Evolutionary conservation across 2,329 filamentous ascomycete genomes (phyloP), one percentile per base, ranked within the genome.

Genomic region (Elsinoe batatas): DNA sequence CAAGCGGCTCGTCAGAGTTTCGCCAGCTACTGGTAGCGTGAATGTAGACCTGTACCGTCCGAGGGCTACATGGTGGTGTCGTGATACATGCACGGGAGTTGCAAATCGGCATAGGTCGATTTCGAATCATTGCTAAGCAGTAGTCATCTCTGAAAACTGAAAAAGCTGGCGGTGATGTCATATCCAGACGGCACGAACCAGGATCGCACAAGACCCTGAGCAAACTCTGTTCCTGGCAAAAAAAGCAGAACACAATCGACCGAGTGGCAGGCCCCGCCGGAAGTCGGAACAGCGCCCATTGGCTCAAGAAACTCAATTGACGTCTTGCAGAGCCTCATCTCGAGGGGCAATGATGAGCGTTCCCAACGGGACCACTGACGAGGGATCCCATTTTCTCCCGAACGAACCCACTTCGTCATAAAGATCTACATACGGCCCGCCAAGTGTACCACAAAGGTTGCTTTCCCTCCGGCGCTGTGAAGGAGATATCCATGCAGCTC

Each of bases 401-500:
- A 18, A 33, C 47, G 35, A 38, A 51, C 47, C 47, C 47, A 51
- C 47, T 13, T 15, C 32, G 8, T 38, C 51, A 42, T 42, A 44
- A 43, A 54, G 37, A 44, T 55, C 53, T 55, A 55, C 38, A 33
- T 30, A 6, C 30, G 53, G 40, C 13, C 17, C 53, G 40, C 62
- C 38, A 68, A 56, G 54, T 62, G 56, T 13, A 69, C 65, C 37
- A 63, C 55, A 56, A 83, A 81, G 5, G 72, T 76, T 12, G 76
- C 75, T 64, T 81, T 81, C 64, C 73, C 69, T 36, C 72, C 75
- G 60, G 79, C 72, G 22, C 84, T 74, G 65, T 87, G 84, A 46
- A 78, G 75, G 61, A 93, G 68, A 69, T 91, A 91, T 0, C 83
- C 84, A 58, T 78, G 78, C 59, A 93, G 67, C 70, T 91, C 86